A percentile compares a stretch with the other conserved stretches of the same genome.
These are phyloP conservation scores for Nyssa sinensis DNA, from an alignment of 148 eudicot genomes.

Conservation along the genomic window DNA sequence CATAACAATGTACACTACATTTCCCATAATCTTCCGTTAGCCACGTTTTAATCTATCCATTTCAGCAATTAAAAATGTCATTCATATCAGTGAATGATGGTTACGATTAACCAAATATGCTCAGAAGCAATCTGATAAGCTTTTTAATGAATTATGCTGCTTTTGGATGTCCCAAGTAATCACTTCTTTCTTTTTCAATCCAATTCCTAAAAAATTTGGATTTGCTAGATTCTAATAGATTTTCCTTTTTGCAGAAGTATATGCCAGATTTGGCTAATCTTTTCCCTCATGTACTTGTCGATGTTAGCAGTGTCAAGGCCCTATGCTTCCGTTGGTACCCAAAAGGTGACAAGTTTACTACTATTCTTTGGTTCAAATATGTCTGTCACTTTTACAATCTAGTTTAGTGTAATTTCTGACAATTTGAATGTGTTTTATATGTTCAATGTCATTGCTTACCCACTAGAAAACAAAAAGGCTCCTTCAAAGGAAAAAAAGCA, in stretches of 20 bases:
- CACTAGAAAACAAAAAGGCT: conserved; percentile 53
- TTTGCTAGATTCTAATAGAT: neutral
- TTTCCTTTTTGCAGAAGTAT: conserved; percentile 64
- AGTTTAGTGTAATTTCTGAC: too few species aligned
- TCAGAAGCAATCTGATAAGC: neutral
- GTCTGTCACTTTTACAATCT: too few species aligned
- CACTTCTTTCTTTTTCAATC: too few species aligned
- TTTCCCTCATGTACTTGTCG: conserved; percentile 80
- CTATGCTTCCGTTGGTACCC: conserved; percentile 88
- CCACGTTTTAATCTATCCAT: too few species aligned
- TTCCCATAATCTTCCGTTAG: too few species aligned
- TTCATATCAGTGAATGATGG: too few species aligned
- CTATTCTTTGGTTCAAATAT: neutral
- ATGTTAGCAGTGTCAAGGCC: conserved; percentile 90
- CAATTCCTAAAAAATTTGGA: neutral
- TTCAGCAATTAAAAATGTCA: neutral
- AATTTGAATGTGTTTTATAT: neutral
- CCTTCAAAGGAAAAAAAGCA: conserved; percentile 77
- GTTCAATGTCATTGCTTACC: neutral
- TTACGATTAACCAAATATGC: too few species aligned
- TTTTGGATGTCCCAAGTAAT: too few species aligned
- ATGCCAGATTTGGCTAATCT: conserved; percentile 91
- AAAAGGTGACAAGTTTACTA: conserved; percentile 47
- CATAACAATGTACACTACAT: too few species aligned
- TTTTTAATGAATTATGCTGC: neutral